Evolutionary conservation across 495 filamentous ascomycete species (phyloP).

Genomic region (Lentithecium fluviatile): DNA sequence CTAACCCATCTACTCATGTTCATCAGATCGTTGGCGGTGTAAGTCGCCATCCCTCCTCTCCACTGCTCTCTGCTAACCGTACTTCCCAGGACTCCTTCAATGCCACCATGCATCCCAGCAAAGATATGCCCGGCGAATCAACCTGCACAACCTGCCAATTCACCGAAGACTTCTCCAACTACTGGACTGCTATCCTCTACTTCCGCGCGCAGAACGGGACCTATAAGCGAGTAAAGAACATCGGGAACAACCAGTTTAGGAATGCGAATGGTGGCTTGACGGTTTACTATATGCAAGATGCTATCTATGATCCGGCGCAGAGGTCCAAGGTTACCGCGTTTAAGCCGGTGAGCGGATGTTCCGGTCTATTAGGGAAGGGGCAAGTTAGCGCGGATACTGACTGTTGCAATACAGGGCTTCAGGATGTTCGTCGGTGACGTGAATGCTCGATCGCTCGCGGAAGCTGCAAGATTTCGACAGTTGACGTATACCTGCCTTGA

Average conservation of each 20-base stretch:
- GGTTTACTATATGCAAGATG: constrained; percentile 30
- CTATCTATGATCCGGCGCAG: constrained; percentile 20
- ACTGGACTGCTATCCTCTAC: constrained; percentile 30
- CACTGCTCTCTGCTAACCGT: background rate
- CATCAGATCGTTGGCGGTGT: constrained; percentile 51
- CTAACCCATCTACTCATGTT: constrained; percentile 41
- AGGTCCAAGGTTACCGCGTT: constrained; percentile 25
- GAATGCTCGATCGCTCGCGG: constrained; percentile 4
- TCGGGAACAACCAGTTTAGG: constrained; percentile 17
- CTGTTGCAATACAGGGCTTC: constrained; percentile 17
- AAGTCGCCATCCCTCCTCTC: background rate
- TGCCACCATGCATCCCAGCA: constrained; percentile 24
- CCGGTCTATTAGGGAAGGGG: no score
- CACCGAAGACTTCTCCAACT: constrained; percentile 28
- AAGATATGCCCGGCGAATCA: constrained; percentile 31
- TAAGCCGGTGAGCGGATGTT: constrained; percentile 9
- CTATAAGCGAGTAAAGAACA: constrained; percentile 27
- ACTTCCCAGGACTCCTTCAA: constrained; percentile 28
- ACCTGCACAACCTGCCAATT: constrained; percentile 34
- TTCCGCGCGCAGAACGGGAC: constrained; percentile 31
- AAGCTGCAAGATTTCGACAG: constrained; percentile 12
- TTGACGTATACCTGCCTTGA: constrained; percentile 31
- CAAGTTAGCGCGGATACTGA: background rate
- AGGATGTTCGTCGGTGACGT: constrained; percentile 22
- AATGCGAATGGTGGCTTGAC: constrained; percentile 28